Percentiles rank a stretch among this genome's conserved stretches.
Conservation (phyloP, 768 basidiomycete genomes). For the Daedaleopsis sinensis region DNA sequence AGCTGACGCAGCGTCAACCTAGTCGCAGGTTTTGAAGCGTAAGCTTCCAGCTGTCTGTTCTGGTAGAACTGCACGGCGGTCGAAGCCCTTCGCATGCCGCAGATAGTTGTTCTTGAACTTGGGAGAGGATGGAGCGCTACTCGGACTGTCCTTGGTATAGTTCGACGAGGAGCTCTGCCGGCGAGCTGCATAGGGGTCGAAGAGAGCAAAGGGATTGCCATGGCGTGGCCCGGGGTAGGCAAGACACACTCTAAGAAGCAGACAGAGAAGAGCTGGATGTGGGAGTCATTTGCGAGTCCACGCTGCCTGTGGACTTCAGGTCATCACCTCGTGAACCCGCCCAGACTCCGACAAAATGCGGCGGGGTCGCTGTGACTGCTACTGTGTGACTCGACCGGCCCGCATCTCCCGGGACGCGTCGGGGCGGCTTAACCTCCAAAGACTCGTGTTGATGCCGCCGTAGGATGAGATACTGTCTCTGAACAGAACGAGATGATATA, state of each 20-base stretch:
- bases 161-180: not conserved
- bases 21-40: slow-evolving; percentile 74
- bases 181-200: slow-evolving; percentile 3
- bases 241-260: not conserved
- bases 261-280: not conserved
- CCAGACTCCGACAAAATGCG: not conserved
- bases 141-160: not conserved
- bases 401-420: slow-evolving; percentile 10
- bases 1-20: slow-evolving; percentile 78
- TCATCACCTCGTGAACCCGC: not conserved
- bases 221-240: slow-evolving; percentile 9
- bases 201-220: slow-evolving; percentile 3
- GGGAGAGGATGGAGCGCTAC: not conserved
- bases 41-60: slow-evolving; percentile 79
- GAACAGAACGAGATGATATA: no score
- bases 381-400: not conserved
- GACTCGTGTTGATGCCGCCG: no score
- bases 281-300: slow-evolving; percentile 19
- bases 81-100: slow-evolving; percentile 1
- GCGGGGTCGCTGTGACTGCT: not conserved
- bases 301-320: not conserved
- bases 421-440: not conserved
- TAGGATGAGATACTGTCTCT: no score
- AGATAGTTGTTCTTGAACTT: not conserved
- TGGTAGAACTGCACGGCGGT: slow-evolving; percentile 63